Evolutionary conservation across 139 green algal genomes (phyloP), one percentile per base, ranked within the genome.

Genomic region (Edaphochlamys debaryana): DNA sequence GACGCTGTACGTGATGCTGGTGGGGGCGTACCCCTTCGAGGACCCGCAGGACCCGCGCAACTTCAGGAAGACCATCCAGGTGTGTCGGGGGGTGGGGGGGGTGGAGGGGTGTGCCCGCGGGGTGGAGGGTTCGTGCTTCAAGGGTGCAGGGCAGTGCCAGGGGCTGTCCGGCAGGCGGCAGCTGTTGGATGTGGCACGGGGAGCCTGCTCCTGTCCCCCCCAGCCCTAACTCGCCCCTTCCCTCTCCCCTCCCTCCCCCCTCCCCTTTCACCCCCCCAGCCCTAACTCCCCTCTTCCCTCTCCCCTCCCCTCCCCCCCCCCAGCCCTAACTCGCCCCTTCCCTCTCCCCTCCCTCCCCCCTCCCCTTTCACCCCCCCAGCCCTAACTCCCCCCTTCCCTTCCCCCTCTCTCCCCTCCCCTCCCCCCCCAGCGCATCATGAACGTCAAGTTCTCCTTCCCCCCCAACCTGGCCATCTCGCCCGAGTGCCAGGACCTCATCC

Each of bases 1-100:
- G 48, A 99, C 96, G n/a, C 92, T 99, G 79, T 99, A 98, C 85
- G 97, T 99, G 41, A 99, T 99, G 96, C 90, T 99, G 73, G 95
- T 98, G 29, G 98, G 98, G 1, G 95, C 95, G 0, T 99, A 99
- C 87, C 98, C 98, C 4, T 99, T 99, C 92, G 98, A 99, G 90
- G 97, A 99, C 87, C 93, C 96, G 15, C 40, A 78, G 8, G 95
- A 99, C 84, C 97, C 97, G 6, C 89, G 95, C 72, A 99, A 99
- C 88, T 99, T 99, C 88, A 85, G 95, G n/a, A 98, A 98, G 75
- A 99, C 97, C 13, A 99, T 99, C 67, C 93, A 97, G 93, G 94
- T 96, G 37, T 27, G 52, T 2, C 0, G 45, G 4, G 25, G 62
- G 8, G 32, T 42, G 8, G 36, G 60, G 30, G 6, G 58, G 23